Base-by-base conservation (phyloP, 441 rosid species). In the Populus hybrid region DNA sequence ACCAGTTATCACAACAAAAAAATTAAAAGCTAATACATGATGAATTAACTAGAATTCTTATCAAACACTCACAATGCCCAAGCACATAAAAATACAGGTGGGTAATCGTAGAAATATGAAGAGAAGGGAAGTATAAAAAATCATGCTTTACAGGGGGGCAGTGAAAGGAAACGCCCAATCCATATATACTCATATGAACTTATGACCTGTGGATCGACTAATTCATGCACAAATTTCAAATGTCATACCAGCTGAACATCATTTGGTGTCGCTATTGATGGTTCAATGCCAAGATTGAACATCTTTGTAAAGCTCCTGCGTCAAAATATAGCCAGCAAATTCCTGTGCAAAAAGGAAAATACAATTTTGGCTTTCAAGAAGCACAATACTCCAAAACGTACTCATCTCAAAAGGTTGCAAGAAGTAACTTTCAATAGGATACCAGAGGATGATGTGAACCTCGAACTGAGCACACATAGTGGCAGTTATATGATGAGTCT, bases 181-280 rank as follows among this genome's bases (percentile, higher is more conserved):
- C 7, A 9, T n/a, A 21, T 35, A 75, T 4, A n/a, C 67, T 38
- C 24, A 75, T 8, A n/a, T 18, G n/a, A n/a, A 23, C n/a, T 34
- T 26, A 1, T 26, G 28, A 26, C 1, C 28, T 26, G 28, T 26
- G 28, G 28, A 26, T 26, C n/a, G 28, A 26, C 2, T 26, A 26
- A 26, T 26, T 26, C 28, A 26, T 26, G 28, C 26, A 4, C 4
- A 26, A n/a, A 73, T n/a, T n/a, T 46, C 32, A 63, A 35, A 78
- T 14, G 73, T 28, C 77, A 72, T 91, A 94, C 98, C 98, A 97
- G 91, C 98, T 97, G 86, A 94, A 97, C 98, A 94, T 97, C n/a
- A 87, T 97, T 92, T 73, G 99, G 98, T 24, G 99, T 97, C 76
- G 95, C 92, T n/a, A 88, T 88, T 50, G 94, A 88, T 68, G 98